A percentile compares a stretch with the other conserved stretches of the same genome.
These are phyloP conservation scores for Globisporangium sylvaticum DNA, from an alignment of 352 stramenopile genomes.

Conservation along the genomic window DNA sequence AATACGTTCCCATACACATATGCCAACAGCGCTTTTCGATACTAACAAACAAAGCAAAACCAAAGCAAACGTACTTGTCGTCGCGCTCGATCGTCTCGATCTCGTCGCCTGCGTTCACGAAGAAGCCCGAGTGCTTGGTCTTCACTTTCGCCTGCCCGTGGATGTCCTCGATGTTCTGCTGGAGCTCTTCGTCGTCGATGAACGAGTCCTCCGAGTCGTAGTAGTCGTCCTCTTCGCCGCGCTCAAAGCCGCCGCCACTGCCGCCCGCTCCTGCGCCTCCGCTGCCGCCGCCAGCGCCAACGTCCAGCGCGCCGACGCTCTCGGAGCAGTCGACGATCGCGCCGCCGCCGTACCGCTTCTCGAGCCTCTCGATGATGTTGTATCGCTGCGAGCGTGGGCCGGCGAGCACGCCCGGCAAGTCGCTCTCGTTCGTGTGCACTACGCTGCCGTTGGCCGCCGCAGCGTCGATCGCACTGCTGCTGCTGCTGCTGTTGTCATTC, in stretches of 20 bases:
- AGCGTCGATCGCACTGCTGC: neutral
- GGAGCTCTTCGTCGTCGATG: constrained; percentile 79
- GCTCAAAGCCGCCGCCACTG: constrained; percentile 23
- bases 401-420: constrained; percentile 5
- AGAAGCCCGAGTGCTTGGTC: constrained; percentile 87
- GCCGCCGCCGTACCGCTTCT: constrained; percentile 80
- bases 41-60: too few relatives aligned
- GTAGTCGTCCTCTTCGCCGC: constrained; percentile 77
- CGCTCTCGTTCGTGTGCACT: constrained; percentile 6
- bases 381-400: constrained; percentile 50
- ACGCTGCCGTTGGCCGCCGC: neutral
- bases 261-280: constrained; percentile 12
- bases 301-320: constrained; percentile 9
- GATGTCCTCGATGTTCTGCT: constrained; percentile 83
- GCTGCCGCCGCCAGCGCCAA: neutral
- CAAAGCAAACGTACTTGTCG: constrained; percentile 13
- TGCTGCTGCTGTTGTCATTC: neutral
- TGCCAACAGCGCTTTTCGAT: neutral
- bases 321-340: constrained; percentile 51
- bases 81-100: constrained; percentile 71
- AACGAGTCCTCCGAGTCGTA: constrained; percentile 89
- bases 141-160: constrained; percentile 64
- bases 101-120: constrained; percentile 81
- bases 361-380: constrained; percentile 85
- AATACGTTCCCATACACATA: neutral